These are phyloP conservation scores for Tieghemiomyces parasiticus DNA, from an alignment of 192 early-diverging fungal genomes.

Conservation along the genomic window DNA sequence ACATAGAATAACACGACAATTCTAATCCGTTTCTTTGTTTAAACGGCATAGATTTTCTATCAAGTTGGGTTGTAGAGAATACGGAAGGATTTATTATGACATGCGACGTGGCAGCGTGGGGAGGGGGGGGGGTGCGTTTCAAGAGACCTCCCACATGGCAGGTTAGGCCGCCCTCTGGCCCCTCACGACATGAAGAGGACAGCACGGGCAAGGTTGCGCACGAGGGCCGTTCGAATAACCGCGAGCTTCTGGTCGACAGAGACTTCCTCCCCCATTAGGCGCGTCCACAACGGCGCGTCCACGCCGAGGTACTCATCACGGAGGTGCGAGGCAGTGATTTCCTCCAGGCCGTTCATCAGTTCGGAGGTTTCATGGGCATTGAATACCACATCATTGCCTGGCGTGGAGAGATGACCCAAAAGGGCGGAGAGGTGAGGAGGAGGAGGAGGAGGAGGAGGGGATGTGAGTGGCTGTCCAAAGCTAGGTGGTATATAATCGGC, in stretches of 20 bases:
- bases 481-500: neutral
- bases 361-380: constrained; percentile 35
- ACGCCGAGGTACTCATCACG: neutral
- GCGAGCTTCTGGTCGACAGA: neutral
- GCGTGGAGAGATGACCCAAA: neutral
- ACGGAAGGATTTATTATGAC: no score
- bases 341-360: constrained; percentile 49
- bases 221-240: constrained; percentile 14
- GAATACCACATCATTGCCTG: constrained; percentile 35
- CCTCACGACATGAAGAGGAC: no score
- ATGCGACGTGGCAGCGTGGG: no score
- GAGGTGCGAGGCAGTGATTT: constrained; percentile 13
- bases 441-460: neutral
- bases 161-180: no score
- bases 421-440: neutral
- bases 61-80: no score
- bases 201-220: constrained; percentile 20
- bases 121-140: no score
- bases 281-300: neutral
- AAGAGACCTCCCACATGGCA: no score
- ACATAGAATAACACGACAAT: no score
- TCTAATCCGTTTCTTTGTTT: no score
- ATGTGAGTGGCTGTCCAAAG: neutral
- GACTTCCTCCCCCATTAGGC: neutral
- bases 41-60: no score